Conservation (phyloP, 1,139 yeast genomes). For the Debaryomyces robertsiae region DNA sequence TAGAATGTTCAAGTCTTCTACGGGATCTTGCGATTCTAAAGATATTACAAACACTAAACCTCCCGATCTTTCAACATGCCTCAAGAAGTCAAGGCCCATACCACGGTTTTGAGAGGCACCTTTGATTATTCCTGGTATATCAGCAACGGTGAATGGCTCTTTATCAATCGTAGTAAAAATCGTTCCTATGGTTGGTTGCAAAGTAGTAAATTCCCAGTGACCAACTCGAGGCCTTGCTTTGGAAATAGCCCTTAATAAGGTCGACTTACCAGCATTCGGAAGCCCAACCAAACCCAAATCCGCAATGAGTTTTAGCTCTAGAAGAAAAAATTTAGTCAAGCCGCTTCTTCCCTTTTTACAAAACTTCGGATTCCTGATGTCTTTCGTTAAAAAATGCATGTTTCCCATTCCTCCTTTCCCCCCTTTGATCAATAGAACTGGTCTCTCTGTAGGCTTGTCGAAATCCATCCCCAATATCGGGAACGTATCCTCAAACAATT, state of each 20-base stretch:
- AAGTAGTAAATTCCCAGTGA: constrained; percentile 95
- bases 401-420: constrained; percentile 96
- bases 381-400: constrained; percentile 86
- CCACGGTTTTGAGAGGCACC: constrained; percentile 88
- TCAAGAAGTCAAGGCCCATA: constrained; percentile 87
- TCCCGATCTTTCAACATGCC: constrained; percentile 90
- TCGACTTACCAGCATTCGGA: constrained; percentile 96
- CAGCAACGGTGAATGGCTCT: constrained; percentile 89
- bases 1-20: constrained; percentile 60
- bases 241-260: constrained; percentile 84
- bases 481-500: constrained; percentile 63
- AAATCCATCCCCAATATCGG: constrained; percentile 84
- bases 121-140: constrained; percentile 90
- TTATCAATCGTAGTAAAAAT: constrained; percentile 66
- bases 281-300: constrained; percentile 92
- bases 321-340: constrained; percentile 63
- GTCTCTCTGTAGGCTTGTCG: constrained; percentile 60
- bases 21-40: constrained; percentile 65
- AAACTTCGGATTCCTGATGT: constrained; percentile 86
- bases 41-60: constrained; percentile 88
- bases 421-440: constrained; percentile 74
- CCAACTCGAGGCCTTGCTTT: constrained; percentile 90
- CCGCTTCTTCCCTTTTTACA: constrained; percentile 79
- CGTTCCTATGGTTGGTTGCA: constrained; percentile 91
- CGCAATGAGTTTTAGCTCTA: constrained; percentile 86